A percentile compares a stretch with the other conserved stretches of the same genome.
These are phyloP conservation scores for Podaxis sp. DNA, from an alignment of 768 basidiomycete species.

Conservation along the genomic window DNA sequence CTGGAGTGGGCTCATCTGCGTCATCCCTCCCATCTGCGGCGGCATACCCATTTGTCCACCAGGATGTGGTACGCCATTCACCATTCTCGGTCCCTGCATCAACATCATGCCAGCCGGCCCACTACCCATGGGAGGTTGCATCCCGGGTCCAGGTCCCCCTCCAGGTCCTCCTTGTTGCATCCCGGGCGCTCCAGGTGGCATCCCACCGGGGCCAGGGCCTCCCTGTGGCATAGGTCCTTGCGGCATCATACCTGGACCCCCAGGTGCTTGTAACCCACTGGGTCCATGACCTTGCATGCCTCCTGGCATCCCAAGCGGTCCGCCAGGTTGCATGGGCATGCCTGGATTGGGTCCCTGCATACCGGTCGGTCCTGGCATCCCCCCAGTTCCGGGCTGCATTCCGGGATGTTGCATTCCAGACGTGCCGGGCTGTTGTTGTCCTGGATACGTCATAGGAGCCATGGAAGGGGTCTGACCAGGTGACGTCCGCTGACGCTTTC, in stretches of 20 bases:
- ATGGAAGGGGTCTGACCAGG: constrained; percentile 40
- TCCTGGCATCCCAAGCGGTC: constrained; percentile 2
- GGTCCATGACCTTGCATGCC: constrained; percentile 10
- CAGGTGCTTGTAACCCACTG: constrained; percentile 2
- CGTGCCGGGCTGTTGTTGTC: constrained; percentile 16
- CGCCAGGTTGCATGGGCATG: constrained; percentile 6
- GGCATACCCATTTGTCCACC: constrained; percentile 26
- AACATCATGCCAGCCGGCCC: constrained; percentile 23
- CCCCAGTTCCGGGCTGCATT: constrained; percentile 6
- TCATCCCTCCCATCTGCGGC: constrained; percentile 32
- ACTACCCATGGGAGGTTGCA: constrained; percentile 6
- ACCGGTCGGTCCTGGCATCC: constrained; percentile 7
- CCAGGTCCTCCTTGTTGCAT: constrained; percentile 9
- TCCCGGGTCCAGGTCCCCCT: constrained; percentile 6
- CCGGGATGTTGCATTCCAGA: constrained; percentile 11
- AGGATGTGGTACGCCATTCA: constrained; percentile 22
- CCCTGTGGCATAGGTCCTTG: constrained; percentile 3
- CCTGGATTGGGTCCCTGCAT: constrained; percentile 7
- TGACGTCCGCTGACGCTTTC: constrained; percentile 49
- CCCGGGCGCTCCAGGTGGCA: constrained; percentile 5
- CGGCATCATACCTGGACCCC: constrained; percentile 1
- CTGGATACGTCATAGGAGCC: constrained; percentile 26
- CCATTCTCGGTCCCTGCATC: constrained; percentile 27
- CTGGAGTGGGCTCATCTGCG: constrained; percentile 27
- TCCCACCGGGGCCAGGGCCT: not conserved